Evolutionary conservation across 1,284 basidiomycete species (phyloP).

Genomic region (Termitomyces sp.): DNA sequence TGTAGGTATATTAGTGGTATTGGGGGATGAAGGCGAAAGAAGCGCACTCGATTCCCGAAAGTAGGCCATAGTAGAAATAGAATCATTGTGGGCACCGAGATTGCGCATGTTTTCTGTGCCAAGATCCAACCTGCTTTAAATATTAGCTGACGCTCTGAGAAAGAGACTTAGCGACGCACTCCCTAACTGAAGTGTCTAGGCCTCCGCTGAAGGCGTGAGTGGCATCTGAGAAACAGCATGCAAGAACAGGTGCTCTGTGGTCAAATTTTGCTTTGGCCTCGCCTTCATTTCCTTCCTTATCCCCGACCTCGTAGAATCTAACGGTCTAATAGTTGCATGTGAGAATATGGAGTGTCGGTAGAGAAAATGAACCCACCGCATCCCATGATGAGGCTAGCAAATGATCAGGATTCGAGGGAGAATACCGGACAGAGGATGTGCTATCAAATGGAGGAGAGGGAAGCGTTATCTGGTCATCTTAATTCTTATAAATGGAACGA

Average conservation of each 20-base stretch:
- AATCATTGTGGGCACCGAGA: conserved; percentile 64
- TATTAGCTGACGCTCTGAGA: neutral
- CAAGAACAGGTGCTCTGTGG: conserved; percentile 70
- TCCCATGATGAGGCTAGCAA: conserved; percentile 87
- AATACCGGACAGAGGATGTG: conserved; percentile 76
- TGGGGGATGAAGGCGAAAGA: neutral
- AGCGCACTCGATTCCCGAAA: conserved; percentile 49
- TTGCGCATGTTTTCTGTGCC: conserved; percentile 54
- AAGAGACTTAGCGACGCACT: conserved; percentile 40
- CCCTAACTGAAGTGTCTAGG: conserved; percentile 66
- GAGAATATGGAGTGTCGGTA: neutral
- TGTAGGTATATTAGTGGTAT: conserved; percentile 26
- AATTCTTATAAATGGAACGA: conserved; percentile 1
- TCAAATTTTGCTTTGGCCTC: conserved; percentile 72
- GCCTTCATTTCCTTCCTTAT: conserved; percentile 30
- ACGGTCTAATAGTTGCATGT: conserved; percentile 49
- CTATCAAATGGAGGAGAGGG: conserved; percentile 79
- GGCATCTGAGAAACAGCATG: conserved; percentile 62
- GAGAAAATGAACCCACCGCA: conserved; percentile 50
- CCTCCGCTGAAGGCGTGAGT: conserved; percentile 69
- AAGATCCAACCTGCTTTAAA: conserved; percentile 51
- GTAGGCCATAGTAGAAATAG: conserved; percentile 61
- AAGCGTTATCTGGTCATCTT: conserved; percentile 30
- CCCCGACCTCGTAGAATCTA: conserved; percentile 62
- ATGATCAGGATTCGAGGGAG: conserved; percentile 72